Percentiles rank a stretch among this genome's conserved stretches.
These are phyloP conservation scores for Penicillium cosmopolitanum DNA, from an alignment of 495 filamentous ascomycete species.

Conservation along the genomic window DNA sequence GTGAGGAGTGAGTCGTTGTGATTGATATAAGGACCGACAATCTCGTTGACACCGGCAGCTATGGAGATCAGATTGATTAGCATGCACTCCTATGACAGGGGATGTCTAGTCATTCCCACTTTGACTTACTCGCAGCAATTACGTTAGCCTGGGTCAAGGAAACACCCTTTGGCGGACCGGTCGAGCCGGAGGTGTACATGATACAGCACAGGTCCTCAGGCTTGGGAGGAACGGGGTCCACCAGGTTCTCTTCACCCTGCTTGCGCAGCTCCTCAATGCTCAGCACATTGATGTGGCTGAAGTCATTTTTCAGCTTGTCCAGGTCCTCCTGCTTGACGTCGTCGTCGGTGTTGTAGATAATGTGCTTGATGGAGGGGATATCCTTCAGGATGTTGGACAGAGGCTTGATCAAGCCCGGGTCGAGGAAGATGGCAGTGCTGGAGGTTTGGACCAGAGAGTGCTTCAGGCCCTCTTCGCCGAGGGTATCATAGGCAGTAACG, in stretches of 20 bases:
- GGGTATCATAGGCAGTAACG: conserved; percentile 96
- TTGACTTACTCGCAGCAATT: conserved; percentile 75
- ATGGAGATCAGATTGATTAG: conserved; percentile 10
- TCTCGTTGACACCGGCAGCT: conserved; percentile 87
- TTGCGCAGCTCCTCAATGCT: conserved; percentile 87
- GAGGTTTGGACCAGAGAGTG: conserved; percentile 89
- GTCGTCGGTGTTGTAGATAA: conserved; percentile 87
- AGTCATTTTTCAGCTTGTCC: conserved; percentile 74
- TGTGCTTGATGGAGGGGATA: conserved; percentile 73
- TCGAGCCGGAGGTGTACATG: conserved; percentile 99
- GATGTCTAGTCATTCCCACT: conserved; percentile 2
- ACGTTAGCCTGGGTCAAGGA: conserved; percentile 88
- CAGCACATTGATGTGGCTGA: conserved; percentile 69
- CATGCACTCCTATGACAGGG: background rate
- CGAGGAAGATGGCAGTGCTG: conserved; percentile 87
- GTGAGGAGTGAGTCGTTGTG: conserved; percentile 87
- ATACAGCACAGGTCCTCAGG: conserved; percentile 94
- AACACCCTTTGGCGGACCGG: conserved; percentile 94
- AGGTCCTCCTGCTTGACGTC: conserved; percentile 78
- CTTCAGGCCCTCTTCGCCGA: conserved; percentile 89
- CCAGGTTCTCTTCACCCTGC: conserved; percentile 79
- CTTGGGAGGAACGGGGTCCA: conserved; percentile 77
- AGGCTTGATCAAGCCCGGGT: conserved; percentile 79
- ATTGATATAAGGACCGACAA: conserved; percentile 82
- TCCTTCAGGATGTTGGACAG: conserved; percentile 81